Evolutionary conservation across 164 flowering plant genomes (phyloP), one percentile per base, ranked within the genome.

Genomic region (Magnolia officinalis): DNA sequence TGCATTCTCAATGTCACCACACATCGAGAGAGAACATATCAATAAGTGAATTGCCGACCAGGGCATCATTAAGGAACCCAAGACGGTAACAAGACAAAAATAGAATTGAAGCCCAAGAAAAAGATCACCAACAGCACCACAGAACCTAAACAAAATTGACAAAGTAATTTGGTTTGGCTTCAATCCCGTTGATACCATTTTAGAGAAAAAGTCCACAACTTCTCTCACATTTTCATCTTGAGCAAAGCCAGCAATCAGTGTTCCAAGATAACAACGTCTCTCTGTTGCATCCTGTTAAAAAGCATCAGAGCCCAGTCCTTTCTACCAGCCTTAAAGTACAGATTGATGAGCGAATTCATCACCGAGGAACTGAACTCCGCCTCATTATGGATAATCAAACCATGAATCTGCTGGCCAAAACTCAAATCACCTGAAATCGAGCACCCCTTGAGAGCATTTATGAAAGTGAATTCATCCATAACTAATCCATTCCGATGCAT

Each of bases 211-310:
- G 9, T 19, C 37, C 50, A 73, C 82, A 50, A 80, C 72, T 37
- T 76, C 80, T n/a, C 68, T 20, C 23, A 77, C 80, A 82, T 86
- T 76, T 21, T 67, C 82, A 50, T 72, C 75, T 72, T 74, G 80
- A 64, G 82, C 79, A 29, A 78, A 73, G 59, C 83, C 81, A 14
- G 84, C 70, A 76, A 88, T 79, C 51, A 80, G 86, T 86, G 79
- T 88, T 89, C 90, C 90, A 88, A 4, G 92, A 83, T 52, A 85
- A 85, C 76, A 75, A 83, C 74, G 83, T 88, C 90, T 78, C 78
- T 88, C 19, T 71, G 70, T 66, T 50, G 74, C 82, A 87, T 84
- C 67, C 61, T 66, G 20, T 73, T 68, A 24, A 89, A 89, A 52
- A 87, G 14, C 68, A 76, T 77, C 72, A 84, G 70, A 76, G 84